These are phyloP conservation scores for Vanrija sp. DNA, from an alignment of 1,284 basidiomycete genomes.

Conservation along the genomic window DNA sequence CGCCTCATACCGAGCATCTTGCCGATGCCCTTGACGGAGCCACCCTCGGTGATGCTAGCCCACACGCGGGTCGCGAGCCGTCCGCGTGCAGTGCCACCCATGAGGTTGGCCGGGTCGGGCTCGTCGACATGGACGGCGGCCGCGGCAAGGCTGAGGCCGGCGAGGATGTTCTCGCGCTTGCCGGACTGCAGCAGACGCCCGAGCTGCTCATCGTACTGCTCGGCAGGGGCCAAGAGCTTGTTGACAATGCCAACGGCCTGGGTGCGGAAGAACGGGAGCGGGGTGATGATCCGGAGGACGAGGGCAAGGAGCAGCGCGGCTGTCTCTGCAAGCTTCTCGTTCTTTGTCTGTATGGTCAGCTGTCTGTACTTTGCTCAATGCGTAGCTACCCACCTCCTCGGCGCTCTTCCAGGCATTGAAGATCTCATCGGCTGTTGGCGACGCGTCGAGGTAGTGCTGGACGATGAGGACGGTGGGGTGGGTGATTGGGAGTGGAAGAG, in stretches of 20 bases:
- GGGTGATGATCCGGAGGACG: constrained; percentile 42
- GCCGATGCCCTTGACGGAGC: constrained; percentile 38
- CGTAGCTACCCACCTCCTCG: constrained; percentile 29
- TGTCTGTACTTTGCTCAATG: neutral
- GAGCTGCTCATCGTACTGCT: constrained; percentile 39
- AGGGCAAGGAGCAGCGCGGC: constrained; percentile 38
- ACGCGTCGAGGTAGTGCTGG: constrained; percentile 47
- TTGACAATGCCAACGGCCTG: constrained; percentile 39
- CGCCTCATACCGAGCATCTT: constrained; percentile 47
- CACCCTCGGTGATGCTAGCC: constrained; percentile 38
- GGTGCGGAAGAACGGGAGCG: constrained; percentile 48
- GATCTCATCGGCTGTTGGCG: constrained; percentile 45
- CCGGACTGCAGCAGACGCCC: constrained; percentile 39
- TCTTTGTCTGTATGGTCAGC: constrained; percentile 25
- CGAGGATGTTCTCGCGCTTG: constrained; percentile 41
- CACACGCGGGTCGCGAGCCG: constrained; percentile 36
- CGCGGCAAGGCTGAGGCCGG: constrained; percentile 36
- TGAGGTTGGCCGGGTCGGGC: constrained; percentile 21
- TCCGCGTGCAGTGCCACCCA: constrained; percentile 21
- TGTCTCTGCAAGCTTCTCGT: constrained; percentile 35
- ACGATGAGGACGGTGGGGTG: constrained; percentile 46
- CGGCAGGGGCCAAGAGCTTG: constrained; percentile 36
- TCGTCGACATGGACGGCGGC: constrained; percentile 41
- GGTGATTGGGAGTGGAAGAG: constrained; percentile 40
- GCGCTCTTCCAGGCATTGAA: constrained; percentile 46